Evolutionary conservation across 2,329 filamentous ascomycete genomes (phyloP).

Genomic region (Colletotrichum caudatum): DNA sequence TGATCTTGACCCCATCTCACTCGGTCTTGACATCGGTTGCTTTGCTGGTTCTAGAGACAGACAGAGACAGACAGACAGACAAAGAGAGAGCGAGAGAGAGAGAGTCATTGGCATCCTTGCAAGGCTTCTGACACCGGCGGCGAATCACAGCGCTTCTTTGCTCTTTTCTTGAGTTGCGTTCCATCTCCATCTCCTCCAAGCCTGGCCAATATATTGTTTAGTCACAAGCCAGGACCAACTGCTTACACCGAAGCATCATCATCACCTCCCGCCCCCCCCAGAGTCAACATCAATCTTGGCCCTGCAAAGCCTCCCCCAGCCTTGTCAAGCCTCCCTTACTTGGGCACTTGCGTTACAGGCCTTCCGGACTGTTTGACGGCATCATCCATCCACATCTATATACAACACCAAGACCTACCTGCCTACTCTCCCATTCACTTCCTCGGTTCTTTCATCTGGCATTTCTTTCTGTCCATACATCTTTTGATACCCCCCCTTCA

Average conservation of each 20-base stretch:
- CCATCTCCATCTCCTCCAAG: not conserved
- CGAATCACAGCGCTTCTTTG: slow-evolving; percentile 25
- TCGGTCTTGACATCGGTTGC: not conserved
- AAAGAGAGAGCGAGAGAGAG: not conserved
- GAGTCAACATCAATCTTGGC: not conserved
- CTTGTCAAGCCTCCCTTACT: not conserved
- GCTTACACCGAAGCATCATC: slow-evolving; percentile 28
- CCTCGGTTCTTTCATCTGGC: slow-evolving; percentile 13
- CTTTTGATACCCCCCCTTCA: slow-evolving; percentile 39
- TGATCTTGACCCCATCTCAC: not conserved
- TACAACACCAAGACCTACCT: slow-evolving; percentile 6
- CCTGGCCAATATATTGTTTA: slow-evolving; percentile 4
- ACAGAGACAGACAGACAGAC: too few relatives aligned
- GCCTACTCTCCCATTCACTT: not conserved
- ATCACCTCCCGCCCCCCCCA: not conserved
- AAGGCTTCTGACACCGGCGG: slow-evolving; percentile 5
- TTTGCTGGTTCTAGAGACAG: not conserved
- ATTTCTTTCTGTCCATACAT: slow-evolving; percentile 37
- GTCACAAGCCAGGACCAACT: slow-evolving; percentile 28
- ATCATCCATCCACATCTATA: not conserved
- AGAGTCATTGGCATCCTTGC: slow-evolving; percentile 22
- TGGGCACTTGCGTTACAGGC: not conserved
- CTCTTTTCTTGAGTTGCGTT: slow-evolving; percentile 6
- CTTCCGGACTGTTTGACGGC: not conserved
- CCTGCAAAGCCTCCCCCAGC: not conserved